Base-by-base conservation (phyloP, 305 asterid species). In the Fraxinus latifolia region DNA sequence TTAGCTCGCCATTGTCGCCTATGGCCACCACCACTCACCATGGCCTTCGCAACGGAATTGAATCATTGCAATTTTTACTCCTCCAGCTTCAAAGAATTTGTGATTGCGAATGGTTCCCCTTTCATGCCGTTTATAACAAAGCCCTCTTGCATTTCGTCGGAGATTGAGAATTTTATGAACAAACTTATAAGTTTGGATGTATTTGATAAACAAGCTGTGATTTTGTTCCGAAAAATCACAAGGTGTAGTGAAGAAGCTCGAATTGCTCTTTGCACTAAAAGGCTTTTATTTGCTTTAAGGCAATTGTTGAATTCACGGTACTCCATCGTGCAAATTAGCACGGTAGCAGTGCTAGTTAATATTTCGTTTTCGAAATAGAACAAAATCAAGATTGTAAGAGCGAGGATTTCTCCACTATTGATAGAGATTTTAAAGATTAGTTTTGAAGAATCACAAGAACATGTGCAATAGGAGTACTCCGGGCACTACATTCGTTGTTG, bases 21-120 rank as follows among this genome's bases (percentile, higher is more conserved):
- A 32, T 32, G 0, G 34, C 34, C 0, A 32, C 34, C 34, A 32
- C 34, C 34, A 32, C 1, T 32, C 34, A 32, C 34, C 34, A 32
- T 3, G 0, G 34, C 34, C 34, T 32, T 32, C 34, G 87, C 87
- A 5, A 72, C 91, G 5, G 98, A 91, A 19, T 79, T 92, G 79
- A 88, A 86, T 72, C 85, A 82, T 0, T 75, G 91, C 80, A 81
- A 83, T 53, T 76, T 87, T 0, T 87, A 87, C 81, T 90, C 90
- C 2, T 83, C 93, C 25, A 92, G 94, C 84, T 93, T 97, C 0
- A 97, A 90, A 47, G 98, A 93, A 84, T 94, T 97, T 4, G 98
- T 94, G 1, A 86, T 94, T 5, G 97, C 95, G 0, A 93, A 91
- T 47, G 73, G 84, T 19, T 86, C 97, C 37, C 94, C 92, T 53